Evolutionary conservation across 331 rosid species (phyloP).

Genomic region (Quercus lobata): DNA sequence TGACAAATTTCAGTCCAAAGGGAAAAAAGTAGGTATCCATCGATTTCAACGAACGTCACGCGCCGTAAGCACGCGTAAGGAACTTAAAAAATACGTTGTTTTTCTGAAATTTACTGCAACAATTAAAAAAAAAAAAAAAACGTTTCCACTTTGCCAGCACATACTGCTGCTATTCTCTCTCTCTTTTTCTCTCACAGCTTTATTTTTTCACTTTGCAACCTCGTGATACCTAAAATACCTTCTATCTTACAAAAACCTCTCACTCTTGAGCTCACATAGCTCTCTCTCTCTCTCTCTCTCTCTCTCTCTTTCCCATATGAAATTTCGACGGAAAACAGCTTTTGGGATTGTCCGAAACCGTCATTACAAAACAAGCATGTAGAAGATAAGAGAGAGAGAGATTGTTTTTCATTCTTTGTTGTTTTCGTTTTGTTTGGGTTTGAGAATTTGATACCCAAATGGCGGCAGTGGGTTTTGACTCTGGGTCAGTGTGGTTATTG

Average conservation of each 20-base stretch:
- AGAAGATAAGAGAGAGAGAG: neutral
- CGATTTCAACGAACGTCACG: neutral
- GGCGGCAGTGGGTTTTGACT: slow-evolving; percentile 20
- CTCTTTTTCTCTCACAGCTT: slow-evolving; percentile 13
- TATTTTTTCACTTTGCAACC: slow-evolving; percentile 35
- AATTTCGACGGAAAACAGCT: slow-evolving; percentile 33
- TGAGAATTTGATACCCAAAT: neutral
- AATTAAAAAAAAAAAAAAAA: slow-evolving; percentile 5
- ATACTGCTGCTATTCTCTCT: slow-evolving; percentile 13
- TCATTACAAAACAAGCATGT: neutral
- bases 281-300: neutral
- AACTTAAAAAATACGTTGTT: neutral
- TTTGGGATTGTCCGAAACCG: slow-evolving; percentile 13
- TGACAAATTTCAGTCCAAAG: too few relatives aligned
- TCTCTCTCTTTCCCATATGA: slow-evolving; percentile 31
- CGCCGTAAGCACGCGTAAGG: slow-evolving; percentile 24
- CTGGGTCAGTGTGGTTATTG: neutral
- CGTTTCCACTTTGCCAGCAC: slow-evolving; percentile 18
- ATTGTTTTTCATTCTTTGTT: slow-evolving; percentile 5
- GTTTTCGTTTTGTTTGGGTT: neutral
- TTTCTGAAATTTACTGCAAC: neutral
- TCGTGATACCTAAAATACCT: slow-evolving; percentile 38
- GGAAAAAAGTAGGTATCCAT: too few relatives aligned
- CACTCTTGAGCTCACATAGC: neutral
- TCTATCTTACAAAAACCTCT: slow-evolving; percentile 31